These are phyloP conservation scores for Singerocomus inundabilis DNA, from an alignment of 1,284 basidiomycete genomes.

Conservation along the genomic window DNA sequence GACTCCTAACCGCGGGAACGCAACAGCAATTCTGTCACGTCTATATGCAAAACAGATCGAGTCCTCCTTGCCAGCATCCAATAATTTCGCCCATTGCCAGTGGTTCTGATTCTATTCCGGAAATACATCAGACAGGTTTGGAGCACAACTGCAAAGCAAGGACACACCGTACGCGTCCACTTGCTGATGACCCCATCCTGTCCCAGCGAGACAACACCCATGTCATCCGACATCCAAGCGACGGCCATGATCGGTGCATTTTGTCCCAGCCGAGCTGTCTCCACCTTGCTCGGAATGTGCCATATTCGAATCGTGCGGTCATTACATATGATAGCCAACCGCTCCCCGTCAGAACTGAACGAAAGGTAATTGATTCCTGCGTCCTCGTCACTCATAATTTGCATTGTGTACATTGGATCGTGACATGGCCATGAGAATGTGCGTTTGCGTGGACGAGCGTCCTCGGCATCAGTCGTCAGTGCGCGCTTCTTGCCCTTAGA, in stretches of 20 bases:
- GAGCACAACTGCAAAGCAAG: background rate
- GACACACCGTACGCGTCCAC: slow-evolving; percentile 54
- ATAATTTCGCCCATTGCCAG: slow-evolving; percentile 57
- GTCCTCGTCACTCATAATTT: slow-evolving; percentile 44
- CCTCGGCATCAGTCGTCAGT: slow-evolving; percentile 24
- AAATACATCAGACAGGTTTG: background rate
- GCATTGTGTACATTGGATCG: slow-evolving; percentile 35
- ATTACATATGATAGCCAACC: slow-evolving; percentile 51
- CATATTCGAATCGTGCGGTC: slow-evolving; percentile 62
- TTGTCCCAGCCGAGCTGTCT: slow-evolving; percentile 39
- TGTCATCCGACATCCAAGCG: slow-evolving; percentile 56
- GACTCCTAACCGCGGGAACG: slow-evolving; percentile 54
- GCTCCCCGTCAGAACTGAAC: slow-evolving; percentile 47
- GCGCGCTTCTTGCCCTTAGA: slow-evolving; percentile 35
- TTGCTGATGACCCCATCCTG: slow-evolving; percentile 56
- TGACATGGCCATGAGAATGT: slow-evolving; percentile 42
- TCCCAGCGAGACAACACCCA: slow-evolving; percentile 52
- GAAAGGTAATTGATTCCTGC: slow-evolving; percentile 43
- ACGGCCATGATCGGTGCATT: slow-evolving; percentile 43
- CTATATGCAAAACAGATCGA: slow-evolving; percentile 54
- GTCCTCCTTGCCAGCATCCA: slow-evolving; percentile 47
- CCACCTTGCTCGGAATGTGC: slow-evolving; percentile 26
- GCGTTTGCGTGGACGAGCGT: slow-evolving; percentile 34
- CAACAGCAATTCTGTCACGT: slow-evolving; percentile 58
- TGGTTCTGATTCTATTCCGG: slow-evolving; percentile 43